These are phyloP conservation scores for Mycena crocata DNA, from an alignment of 768 basidiomycete species.

Conservation along the genomic window DNA sequence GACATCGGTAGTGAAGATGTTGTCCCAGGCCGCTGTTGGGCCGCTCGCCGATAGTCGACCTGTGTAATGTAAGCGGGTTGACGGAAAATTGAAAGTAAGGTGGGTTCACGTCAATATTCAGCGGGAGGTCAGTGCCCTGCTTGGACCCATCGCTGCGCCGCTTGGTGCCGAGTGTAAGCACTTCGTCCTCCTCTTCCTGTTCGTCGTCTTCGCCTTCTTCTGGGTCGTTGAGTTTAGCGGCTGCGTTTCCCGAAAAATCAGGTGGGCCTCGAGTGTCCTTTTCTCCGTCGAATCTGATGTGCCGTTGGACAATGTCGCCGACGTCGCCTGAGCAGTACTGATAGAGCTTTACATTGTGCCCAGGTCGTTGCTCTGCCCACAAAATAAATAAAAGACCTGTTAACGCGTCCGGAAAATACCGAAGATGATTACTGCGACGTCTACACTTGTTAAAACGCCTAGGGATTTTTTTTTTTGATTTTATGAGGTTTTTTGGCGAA, in stretches of 20 bases:
- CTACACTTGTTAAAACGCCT: slow-evolving; percentile 82
- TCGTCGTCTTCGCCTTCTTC: slow-evolving; percentile 43
- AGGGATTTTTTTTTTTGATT: too few species aligned
- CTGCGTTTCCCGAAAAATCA: slow-evolving; percentile 47
- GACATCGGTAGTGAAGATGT: slow-evolving; percentile 28
- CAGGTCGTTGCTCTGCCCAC: slow-evolving; percentile 66
- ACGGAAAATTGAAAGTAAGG: not conserved
- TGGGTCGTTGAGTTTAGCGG: slow-evolving; percentile 41
- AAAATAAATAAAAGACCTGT: too few species aligned
- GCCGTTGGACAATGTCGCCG: slow-evolving; percentile 69
- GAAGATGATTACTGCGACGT: slow-evolving; percentile 81
- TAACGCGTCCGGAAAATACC: too few species aligned
- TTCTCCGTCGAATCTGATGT: slow-evolving; percentile 59
- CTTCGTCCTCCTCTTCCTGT: slow-evolving; percentile 44
- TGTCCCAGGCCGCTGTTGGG: slow-evolving; percentile 11
- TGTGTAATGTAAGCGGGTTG: not conserved
- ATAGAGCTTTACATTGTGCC: slow-evolving; percentile 78
- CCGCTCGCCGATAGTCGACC: slow-evolving; percentile 23
- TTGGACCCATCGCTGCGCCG: slow-evolving; percentile 23
- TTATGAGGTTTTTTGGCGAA: not conserved
- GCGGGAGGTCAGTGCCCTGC: slow-evolving; percentile 12
- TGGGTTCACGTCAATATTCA: slow-evolving; percentile 29
- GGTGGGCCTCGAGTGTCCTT: slow-evolving; percentile 48
- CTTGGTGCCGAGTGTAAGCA: slow-evolving; percentile 25
- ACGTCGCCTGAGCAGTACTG: slow-evolving; percentile 76